These are phyloP conservation scores for Vickermania ingenoplastis DNA, from an alignment of 208 protist genomes.

Conservation along the genomic window DNA sequence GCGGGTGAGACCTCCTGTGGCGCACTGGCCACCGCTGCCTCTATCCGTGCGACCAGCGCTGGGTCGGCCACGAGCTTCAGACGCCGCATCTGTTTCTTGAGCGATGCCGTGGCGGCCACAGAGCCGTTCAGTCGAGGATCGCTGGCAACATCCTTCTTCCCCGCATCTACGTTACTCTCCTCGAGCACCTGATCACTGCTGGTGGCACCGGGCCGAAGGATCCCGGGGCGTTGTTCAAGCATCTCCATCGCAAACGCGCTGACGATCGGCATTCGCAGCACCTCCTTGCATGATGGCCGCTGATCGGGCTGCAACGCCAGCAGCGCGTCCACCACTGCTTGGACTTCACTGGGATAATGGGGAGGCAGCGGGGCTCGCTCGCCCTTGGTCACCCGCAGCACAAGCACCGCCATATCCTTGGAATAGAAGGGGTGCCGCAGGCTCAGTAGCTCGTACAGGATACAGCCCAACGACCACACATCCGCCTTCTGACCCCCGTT, in stretches of 20 bases:
- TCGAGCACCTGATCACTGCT: neutral
- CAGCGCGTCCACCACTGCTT: conserved; percentile 48
- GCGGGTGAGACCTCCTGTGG: neutral
- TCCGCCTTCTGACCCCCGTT: conserved; percentile 47
- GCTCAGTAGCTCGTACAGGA: conserved; percentile 83
- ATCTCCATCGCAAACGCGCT: conserved; percentile 34
- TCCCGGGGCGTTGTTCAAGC: conserved; percentile 10
- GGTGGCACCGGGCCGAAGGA: neutral
- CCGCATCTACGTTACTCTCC: neutral
- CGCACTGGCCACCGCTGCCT: neutral
- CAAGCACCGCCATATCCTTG: conserved; percentile 53
- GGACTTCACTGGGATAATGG: conserved; percentile 54
- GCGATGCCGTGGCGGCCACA: neutral
- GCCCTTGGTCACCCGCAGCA: conserved; percentile 70
- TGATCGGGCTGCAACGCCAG: conserved; percentile 31
- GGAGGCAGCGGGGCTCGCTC: conserved; percentile 46
- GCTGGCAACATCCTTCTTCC: neutral
- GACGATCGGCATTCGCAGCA: conserved; percentile 47
- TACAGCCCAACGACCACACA: conserved; percentile 89
- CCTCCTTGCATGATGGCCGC: conserved; percentile 56
- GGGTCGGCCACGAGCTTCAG: neutral
- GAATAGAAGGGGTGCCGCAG: conserved; percentile 82
- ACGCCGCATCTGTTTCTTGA: neutral
- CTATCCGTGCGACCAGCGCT: neutral
- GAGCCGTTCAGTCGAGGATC: neutral